Conservation (phyloP, 768 basidiomycete genomes). For the Calocera viscosa region DNA sequence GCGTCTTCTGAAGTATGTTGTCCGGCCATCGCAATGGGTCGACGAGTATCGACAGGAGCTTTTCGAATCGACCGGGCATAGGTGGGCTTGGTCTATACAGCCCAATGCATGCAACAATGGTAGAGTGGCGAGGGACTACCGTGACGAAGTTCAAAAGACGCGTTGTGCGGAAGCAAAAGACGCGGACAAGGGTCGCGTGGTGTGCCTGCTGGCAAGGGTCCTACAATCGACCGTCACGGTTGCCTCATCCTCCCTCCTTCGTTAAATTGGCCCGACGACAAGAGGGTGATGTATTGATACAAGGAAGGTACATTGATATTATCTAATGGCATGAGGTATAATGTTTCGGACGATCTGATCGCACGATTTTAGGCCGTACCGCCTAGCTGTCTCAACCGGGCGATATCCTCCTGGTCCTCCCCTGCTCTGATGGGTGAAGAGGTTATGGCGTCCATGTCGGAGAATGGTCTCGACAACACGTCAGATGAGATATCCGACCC, state of each 20-base stretch:
- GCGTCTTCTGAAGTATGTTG: not conserved
- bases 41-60: not conserved
- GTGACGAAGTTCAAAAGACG: not conserved
- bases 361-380: too few relatives aligned
- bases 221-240: too few relatives aligned
- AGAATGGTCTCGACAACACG: not conserved
- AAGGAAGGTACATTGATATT: too few relatives aligned
- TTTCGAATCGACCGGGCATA: not conserved
- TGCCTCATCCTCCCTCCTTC: too few relatives aligned
- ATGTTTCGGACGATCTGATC: too few relatives aligned
- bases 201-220: too few relatives aligned
- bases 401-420: too few relatives aligned
- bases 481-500: not conserved
- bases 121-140: not conserved
- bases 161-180: not conserved
- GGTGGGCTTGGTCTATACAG: not conserved
- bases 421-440: not conserved
- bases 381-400: too few relatives aligned
- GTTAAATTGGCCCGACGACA: too few relatives aligned
- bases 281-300: too few relatives aligned
- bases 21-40: constrained; percentile 4
- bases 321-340: too few relatives aligned
- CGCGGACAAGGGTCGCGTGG: constrained; percentile 5
- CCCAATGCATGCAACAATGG: not conserved
- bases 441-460: not conserved